Percentiles rank a stretch among this genome's conserved stretches.
Evolutionary conservation across 148 eudicot species (phyloP).

Genomic region (Vaccinium corymbosum): DNA sequence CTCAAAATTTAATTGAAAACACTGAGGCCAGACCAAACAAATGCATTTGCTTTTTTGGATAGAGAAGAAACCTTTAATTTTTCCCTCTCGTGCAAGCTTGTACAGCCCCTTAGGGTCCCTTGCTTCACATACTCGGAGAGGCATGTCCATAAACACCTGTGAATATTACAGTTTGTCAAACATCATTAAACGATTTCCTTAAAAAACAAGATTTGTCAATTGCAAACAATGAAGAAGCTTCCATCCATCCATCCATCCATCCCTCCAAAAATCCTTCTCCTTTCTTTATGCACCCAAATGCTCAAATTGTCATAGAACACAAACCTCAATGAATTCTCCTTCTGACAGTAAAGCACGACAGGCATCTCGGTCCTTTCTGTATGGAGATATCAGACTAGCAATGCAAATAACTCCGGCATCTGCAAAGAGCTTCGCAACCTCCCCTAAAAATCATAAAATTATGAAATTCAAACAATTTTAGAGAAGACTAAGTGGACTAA

Average conservation of each 20-base stretch:
- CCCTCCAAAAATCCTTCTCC: not conserved
- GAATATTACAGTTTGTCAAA: conserved; percentile 17
- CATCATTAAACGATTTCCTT: not conserved
- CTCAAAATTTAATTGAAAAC: not conserved
- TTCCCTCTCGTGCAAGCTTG: conserved; percentile 92
- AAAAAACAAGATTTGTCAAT: not conserved
- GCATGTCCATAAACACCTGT: conserved; percentile 94
- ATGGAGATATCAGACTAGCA: conserved; percentile 94
- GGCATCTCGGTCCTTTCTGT: conserved; percentile 82
- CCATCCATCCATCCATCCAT: not conserved
- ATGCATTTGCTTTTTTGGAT: not conserved
- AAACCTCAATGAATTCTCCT: conserved; percentile 72
- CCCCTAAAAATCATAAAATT: conserved; percentile 46
- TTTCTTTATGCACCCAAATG: conserved; percentile 14
- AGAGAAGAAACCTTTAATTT: conserved; percentile 64
- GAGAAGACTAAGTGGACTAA: not conserved
- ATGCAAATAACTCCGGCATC: conserved; percentile 96
- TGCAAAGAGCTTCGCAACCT: conserved; percentile 94
- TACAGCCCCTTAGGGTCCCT: conserved; percentile 97
- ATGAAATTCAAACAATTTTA: not conserved
- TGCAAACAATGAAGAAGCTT: conserved; percentile 13
- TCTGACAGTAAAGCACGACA: conserved; percentile 55
- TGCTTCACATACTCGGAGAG: conserved; percentile 82
- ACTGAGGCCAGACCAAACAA: not conserved
- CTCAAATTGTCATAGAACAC: conserved; percentile 16